Conservation (phyloP, 371 early-diverging fungal genomes). For the Syncephalastrum sp. region DNA sequence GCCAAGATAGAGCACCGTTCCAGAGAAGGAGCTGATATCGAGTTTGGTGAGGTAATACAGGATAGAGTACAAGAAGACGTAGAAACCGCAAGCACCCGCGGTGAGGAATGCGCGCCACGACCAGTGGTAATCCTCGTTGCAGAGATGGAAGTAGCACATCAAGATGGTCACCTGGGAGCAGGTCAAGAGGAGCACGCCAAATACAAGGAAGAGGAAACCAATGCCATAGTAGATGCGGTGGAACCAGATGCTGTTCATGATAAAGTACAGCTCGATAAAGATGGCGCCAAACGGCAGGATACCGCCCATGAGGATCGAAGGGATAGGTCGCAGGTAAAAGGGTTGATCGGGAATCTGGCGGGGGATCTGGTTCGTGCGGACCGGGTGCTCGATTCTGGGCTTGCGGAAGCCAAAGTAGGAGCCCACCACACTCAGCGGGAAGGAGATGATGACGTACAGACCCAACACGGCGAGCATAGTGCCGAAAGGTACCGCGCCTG, state of each 20-base stretch:
- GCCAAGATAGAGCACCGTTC: conserved; percentile 86
- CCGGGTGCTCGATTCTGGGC: conserved; percentile 79
- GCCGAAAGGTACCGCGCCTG: conserved; percentile 89
- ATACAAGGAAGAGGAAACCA: conserved; percentile 78
- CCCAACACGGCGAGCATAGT: conserved; percentile 84
- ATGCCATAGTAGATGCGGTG: conserved; percentile 87
- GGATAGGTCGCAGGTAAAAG: conserved; percentile 63
- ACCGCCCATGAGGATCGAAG: conserved; percentile 79
- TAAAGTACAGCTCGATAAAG: conserved; percentile 84
- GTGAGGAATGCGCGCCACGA: conserved; percentile 91
- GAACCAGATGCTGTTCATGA: conserved; percentile 86
- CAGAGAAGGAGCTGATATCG: conserved; percentile 67
- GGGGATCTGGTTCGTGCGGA: conserved; percentile 87
- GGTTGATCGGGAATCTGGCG: conserved; percentile 85
- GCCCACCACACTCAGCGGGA: conserved; percentile 83
- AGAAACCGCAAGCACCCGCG: conserved; percentile 79
- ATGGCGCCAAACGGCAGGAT: conserved; percentile 85
- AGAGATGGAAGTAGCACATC: conserved; percentile 84
- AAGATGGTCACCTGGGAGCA: conserved; percentile 80
- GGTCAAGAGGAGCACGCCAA: conserved; percentile 74
- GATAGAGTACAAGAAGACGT: conserved; percentile 81
- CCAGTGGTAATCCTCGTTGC: conserved; percentile 92
- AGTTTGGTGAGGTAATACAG: conserved; percentile 74
- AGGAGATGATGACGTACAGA: conserved; percentile 86
- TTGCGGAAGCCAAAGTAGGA: conserved; percentile 90